A percentile compares a stretch with the other conserved stretches of the same genome.
phyloP scores from a whole-genome alignment of 192 early-diverging fungal species.

The Cetraspora pellucida region DNA sequence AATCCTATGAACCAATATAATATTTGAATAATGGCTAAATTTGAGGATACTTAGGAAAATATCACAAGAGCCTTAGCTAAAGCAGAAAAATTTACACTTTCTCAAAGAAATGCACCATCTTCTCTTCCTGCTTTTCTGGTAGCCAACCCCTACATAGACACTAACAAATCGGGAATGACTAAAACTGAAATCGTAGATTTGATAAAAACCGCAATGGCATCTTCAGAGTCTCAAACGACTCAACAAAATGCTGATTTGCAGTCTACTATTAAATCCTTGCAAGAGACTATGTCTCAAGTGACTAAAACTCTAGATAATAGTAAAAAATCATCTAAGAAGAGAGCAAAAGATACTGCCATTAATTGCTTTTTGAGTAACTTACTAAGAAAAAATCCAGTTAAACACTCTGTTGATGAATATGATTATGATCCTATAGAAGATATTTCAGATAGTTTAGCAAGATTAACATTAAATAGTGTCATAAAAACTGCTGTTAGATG shows the following conservation, averaged over 20 bases:
- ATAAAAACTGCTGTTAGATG: neutral
- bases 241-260: neutral
- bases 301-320: no score
- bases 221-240: neutral
- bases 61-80: slow-evolving; percentile 1
- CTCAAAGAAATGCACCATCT: neutral
- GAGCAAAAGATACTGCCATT: neutral
- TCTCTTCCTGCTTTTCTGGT: neutral
- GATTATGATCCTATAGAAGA: slow-evolving; percentile 7
- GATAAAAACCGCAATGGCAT: neutral
- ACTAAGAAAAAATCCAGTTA: neutral
- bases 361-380: neutral
- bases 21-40: neutral
- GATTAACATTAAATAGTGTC: neutral
- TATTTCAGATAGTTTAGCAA: neutral
- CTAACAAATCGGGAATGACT: neutral
- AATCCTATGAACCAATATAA: slow-evolving; percentile 11
- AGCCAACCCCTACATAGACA: neutral
- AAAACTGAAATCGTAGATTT: neutral
- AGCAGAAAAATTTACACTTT: neutral
- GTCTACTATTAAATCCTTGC: neutral
- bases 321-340: neutral
- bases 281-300: neutral
- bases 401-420: neutral
- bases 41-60: neutral